These are phyloP conservation scores for Aeminium ludgeri DNA, from an alignment of 495 filamentous ascomycete species.

Conservation along the genomic window DNA sequence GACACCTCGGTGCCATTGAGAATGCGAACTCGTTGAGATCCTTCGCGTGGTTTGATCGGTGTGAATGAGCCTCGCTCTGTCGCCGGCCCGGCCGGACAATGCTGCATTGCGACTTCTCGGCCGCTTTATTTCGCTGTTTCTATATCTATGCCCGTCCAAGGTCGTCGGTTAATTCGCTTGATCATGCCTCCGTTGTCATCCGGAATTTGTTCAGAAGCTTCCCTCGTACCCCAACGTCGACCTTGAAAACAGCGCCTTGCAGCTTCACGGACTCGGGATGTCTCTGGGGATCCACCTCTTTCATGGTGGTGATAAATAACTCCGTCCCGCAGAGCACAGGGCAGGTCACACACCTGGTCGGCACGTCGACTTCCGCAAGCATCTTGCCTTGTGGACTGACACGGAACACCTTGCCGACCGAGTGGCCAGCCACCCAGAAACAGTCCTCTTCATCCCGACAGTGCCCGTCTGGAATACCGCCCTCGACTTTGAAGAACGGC, in stretches of 20 bases:
- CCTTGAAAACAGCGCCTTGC: conserved; percentile 24
- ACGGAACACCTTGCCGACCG: conserved; percentile 22
- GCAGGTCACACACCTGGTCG: conserved; percentile 24
- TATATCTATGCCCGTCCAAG: too few relatives aligned
- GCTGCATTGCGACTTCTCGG: too few relatives aligned
- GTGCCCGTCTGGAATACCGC: conserved; percentile 31
- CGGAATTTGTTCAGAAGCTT: conserved; percentile 10
- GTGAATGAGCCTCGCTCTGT: too few relatives aligned
- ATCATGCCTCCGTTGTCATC: conserved; percentile 8
- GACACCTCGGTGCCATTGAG: too few relatives aligned
- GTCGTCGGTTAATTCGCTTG: neutral
- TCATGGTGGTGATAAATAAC: conserved; percentile 26
- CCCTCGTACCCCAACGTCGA: conserved; percentile 24
- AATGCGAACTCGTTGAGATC: too few relatives aligned
- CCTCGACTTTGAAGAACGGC: conserved; percentile 42
- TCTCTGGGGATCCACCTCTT: conserved; percentile 21
- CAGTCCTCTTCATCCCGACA: conserved; percentile 26
- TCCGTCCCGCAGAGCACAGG: conserved; percentile 24
- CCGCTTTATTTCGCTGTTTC: too few relatives aligned
- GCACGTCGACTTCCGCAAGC: conserved; percentile 23
- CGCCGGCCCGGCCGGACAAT: too few relatives aligned
- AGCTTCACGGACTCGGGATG: conserved; percentile 19
- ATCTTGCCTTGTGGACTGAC: conserved; percentile 23
- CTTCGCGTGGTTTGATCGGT: too few relatives aligned
- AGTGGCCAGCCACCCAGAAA: conserved; percentile 25